A percentile compares a stretch with the other conserved stretches of the same genome.
Conservation (phyloP, 2,329 filamentous ascomycete genomes). For the Scolecobasidium constrictum region DNA sequence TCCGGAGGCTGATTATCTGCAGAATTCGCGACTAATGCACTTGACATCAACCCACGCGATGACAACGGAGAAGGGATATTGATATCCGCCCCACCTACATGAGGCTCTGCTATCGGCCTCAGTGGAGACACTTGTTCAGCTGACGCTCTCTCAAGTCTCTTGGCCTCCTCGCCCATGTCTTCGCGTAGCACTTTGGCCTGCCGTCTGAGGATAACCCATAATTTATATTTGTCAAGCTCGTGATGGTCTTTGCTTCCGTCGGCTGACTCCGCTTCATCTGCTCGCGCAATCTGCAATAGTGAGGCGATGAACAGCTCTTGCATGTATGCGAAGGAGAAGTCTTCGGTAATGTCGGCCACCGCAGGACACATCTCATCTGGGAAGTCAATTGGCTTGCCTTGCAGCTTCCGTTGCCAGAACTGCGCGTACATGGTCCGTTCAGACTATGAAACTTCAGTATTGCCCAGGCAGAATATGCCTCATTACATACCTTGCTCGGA, state of each 20-base stretch:
- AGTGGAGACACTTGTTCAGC: no score
- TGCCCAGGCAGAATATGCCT: neutral
- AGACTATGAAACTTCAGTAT: slow-evolving; percentile 2
- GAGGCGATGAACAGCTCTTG: slow-evolving; percentile 32
- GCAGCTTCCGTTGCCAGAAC: slow-evolving; percentile 33
- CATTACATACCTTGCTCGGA: slow-evolving; percentile 16
- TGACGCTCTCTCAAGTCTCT: no score
- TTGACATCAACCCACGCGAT: no score
- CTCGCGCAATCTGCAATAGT: slow-evolving; percentile 23
- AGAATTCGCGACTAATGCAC: no score
- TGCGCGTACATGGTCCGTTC: slow-evolving; percentile 31
- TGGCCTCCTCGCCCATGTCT: no score
- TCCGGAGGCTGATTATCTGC: no score
- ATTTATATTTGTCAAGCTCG: slow-evolving; percentile 23
- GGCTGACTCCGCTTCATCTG: neutral
- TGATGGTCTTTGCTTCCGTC: neutral
- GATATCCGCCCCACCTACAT: neutral
- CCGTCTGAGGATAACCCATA: slow-evolving; percentile 32
- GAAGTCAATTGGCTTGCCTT: slow-evolving; percentile 25
- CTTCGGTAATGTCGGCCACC: slow-evolving; percentile 31
- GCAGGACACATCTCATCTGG: slow-evolving; percentile 28
- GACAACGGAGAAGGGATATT: neutral
- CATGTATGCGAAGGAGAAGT: slow-evolving; percentile 36
- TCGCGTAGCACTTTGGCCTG: slow-evolving; percentile 31
- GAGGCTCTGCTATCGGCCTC: no score